Percentiles rank a stretch among this genome's conserved stretches.
Conservation (phyloP, 345 rosid genomes). For the Garcia nutans region DNA sequence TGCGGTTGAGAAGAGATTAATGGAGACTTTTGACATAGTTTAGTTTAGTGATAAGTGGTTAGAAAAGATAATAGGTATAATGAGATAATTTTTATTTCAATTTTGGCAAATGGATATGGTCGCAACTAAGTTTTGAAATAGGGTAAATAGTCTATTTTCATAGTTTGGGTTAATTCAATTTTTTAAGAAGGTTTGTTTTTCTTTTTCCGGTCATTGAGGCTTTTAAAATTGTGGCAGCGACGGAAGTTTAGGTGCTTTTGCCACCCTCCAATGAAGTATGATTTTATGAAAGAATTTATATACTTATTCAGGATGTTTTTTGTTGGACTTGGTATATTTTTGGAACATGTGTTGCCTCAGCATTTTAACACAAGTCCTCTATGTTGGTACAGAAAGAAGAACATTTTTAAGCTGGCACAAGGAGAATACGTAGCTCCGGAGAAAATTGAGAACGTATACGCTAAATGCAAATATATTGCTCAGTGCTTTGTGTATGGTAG, state of each 20-base stretch:
- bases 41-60: too few relatives aligned
- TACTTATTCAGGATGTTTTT: not conserved
- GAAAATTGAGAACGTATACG: constrained; percentile 92
- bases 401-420: constrained; percentile 95
- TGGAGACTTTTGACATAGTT: too few relatives aligned
- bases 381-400: constrained; percentile 74
- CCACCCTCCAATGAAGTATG: not conserved
- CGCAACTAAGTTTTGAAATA: too few relatives aligned
- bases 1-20: too few relatives aligned
- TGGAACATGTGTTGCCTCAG: not conserved
- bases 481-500: constrained; percentile 92
- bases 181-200: too few relatives aligned
- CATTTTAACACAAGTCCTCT: constrained; percentile 4
- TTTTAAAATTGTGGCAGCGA: not conserved
- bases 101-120: too few relatives aligned
- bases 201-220: too few relatives aligned
- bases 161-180: too few relatives aligned
- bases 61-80: too few relatives aligned
- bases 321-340: constrained; percentile 2
- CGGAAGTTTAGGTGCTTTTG: not conserved
- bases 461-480: constrained; percentile 75
- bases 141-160: too few relatives aligned
- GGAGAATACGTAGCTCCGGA: constrained; percentile 99
- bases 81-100: too few relatives aligned
- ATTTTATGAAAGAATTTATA: not conserved